Evolutionary conservation across 2,329 filamentous ascomycete genomes (phyloP).

Genomic region (Monilinia fructicola): DNA sequence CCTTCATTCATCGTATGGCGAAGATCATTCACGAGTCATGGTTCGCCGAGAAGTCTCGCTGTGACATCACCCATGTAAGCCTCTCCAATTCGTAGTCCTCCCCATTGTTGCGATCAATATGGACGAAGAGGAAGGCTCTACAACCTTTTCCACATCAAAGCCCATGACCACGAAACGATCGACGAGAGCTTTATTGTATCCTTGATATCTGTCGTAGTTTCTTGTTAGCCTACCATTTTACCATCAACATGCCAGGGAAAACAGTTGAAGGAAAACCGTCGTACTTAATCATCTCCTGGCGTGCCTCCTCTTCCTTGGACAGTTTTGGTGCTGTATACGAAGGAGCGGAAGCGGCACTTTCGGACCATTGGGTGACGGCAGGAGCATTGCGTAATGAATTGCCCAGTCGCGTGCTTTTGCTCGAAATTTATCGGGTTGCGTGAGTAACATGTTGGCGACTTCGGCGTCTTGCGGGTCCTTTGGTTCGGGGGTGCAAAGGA

Average conservation of each 20-base stretch:
- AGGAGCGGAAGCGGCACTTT: slow-evolving; percentile 42
- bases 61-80: slow-evolving; percentile 90
- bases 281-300: slow-evolving; percentile 33
- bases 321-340: slow-evolving; percentile 32
- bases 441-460: slow-evolving; percentile 85
- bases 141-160: slow-evolving; percentile 83
- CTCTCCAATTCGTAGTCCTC: slow-evolving; percentile 82
- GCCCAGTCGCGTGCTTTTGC: slow-evolving; percentile 89
- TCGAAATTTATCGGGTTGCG: slow-evolving; percentile 75
- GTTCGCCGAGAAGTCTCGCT: slow-evolving; percentile 78
- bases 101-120: slow-evolving; percentile 75
- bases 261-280: slow-evolving; percentile 9
- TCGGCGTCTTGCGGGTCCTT: slow-evolving; percentile 97
- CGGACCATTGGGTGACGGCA: slow-evolving; percentile 51
- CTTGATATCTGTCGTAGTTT: slow-evolving; percentile 66
- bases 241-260: neutral
- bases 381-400: slow-evolving; percentile 75
- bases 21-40: slow-evolving; percentile 37
- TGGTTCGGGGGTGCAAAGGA: slow-evolving; percentile 90
- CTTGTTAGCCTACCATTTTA: slow-evolving; percentile 27
- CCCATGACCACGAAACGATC: slow-evolving; percentile 88
- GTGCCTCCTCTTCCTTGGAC: slow-evolving; percentile 35
- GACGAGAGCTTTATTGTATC: slow-evolving; percentile 82
- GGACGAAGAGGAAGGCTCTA: slow-evolving; percentile 77
- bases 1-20: slow-evolving; percentile 11